These are phyloP conservation scores for Solanum corneliomulleri DNA, from an alignment of 257 asterid genomes.

Conservation along the genomic window DNA sequence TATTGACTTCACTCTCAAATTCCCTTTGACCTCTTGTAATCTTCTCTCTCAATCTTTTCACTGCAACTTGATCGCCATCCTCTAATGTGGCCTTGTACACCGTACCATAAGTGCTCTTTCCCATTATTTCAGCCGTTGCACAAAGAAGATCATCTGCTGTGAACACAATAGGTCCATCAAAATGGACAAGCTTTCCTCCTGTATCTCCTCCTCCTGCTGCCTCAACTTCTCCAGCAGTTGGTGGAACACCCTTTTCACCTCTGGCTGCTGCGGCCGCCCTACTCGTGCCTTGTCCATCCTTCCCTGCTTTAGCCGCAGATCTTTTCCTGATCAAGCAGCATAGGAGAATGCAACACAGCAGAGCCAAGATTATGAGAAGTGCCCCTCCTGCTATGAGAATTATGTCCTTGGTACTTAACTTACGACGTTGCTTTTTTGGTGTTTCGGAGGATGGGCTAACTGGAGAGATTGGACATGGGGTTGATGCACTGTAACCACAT, in stretches of 20 bases:
- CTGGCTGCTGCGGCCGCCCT: conserved; percentile 1
- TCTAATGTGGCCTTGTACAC: conserved; percentile 86
- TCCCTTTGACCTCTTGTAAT: conserved; percentile 75
- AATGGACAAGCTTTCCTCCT: conserved; percentile 92
- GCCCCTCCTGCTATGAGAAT: conserved; percentile 72
- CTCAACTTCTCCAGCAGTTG: conserved; percentile 30
- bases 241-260: conserved; percentile 29
- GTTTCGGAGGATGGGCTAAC: conserved; percentile 17
- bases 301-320: conserved; percentile 26
- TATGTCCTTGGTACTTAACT: conserved; percentile 52
- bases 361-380: conserved; percentile 38
- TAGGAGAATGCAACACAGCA: conserved; percentile 51
- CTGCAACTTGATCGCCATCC: conserved; percentile 86
- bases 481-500: conserved; percentile 61
- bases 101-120: conserved; percentile 92
- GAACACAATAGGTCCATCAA: conserved; percentile 75
- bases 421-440: conserved; percentile 14
- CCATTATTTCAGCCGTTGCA: conserved; percentile 96
- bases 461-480: conserved; percentile 36
- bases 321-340: conserved; percentile 57
- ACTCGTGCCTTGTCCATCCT: conserved; percentile 4
- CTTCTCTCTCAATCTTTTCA: conserved; percentile 90
- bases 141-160: conserved; percentile 86
- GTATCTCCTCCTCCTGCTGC: conserved; percentile 69
- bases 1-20: conserved; percentile 71